Evolutionary conservation across 345 rosid genomes (phyloP).

Genomic region (Rhodamnia rubescens): DNA sequence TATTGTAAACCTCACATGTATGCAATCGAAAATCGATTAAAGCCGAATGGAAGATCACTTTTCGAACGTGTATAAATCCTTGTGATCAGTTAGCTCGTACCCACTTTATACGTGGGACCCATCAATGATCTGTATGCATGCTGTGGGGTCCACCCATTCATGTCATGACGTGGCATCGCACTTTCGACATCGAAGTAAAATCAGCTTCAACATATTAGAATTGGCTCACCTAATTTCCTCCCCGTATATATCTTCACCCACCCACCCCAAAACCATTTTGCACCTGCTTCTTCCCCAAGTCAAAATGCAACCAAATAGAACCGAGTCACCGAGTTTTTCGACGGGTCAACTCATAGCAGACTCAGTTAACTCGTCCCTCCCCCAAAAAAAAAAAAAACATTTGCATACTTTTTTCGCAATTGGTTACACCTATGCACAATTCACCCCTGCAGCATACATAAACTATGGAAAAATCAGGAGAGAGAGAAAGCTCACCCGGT

Average conservation of each 20-base stretch:
- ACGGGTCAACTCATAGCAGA: not conserved
- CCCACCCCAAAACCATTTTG: not conserved
- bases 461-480: not conserved
- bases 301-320: not conserved
- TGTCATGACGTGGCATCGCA: not conserved
- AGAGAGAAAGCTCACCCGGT: constrained; percentile 31
- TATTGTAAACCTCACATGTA: not conserved
- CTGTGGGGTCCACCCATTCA: too few relatives aligned
- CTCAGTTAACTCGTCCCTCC: not conserved
- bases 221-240: not conserved
- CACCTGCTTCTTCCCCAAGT: not conserved
- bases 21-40: not conserved
- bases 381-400: too few relatives aligned
- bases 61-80: not conserved
- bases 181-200: not conserved
- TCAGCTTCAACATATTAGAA: fast-evolving
- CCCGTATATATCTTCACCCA: not conserved
- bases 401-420: not conserved
- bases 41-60: not conserved
- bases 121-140: not conserved
- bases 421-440: not conserved
- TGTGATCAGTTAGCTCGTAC: not conserved
- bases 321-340: not conserved
- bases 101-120: not conserved
- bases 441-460: not conserved